Percentiles rank a stretch among this genome's conserved stretches.
phyloP scores from a whole-genome alignment of 2,329 filamentous ascomycete genomes.

The Hypoxylon sp. region DNA sequence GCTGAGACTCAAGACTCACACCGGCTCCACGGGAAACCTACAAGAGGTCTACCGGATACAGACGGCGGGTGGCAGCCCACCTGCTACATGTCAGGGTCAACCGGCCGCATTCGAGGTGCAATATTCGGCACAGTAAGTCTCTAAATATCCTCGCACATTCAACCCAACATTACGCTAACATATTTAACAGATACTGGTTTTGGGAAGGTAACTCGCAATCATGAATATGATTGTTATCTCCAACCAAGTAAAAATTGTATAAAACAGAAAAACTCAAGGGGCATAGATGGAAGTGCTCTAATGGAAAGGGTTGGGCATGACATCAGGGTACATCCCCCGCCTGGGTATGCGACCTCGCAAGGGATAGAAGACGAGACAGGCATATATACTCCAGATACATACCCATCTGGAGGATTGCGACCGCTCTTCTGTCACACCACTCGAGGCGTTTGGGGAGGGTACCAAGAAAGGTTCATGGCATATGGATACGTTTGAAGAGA shows the following conservation, averaged over 20 bases:
- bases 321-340: too few relatives aligned
- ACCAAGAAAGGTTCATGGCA: conserved; percentile 2
- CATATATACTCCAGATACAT: neutral
- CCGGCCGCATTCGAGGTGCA: conserved; percentile 72
- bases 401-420: neutral
- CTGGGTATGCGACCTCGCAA: too few relatives aligned
- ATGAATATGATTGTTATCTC: conserved; percentile 8
- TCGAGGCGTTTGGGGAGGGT: conserved; percentile 14
- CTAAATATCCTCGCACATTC: conserved; percentile 39
- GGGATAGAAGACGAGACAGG: conserved; percentile 4
- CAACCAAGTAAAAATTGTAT: conserved; percentile 30
- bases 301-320: conserved; percentile 19
- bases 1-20: conserved; percentile 72
- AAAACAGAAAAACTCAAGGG: conserved; percentile 18
- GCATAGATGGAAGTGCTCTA: neutral
- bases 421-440: conserved; percentile 10
- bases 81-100: conserved; percentile 75
- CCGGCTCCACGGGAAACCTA: conserved; percentile 67
- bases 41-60: conserved; percentile 83
- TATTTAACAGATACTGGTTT: conserved; percentile 45
- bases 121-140: conserved; percentile 84
- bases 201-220: conserved; percentile 32
- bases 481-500: conserved; percentile 10
- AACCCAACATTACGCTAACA: conserved; percentile 13
- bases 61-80: conserved; percentile 82